Base-by-base conservation (phyloP, 495 filamentous ascomycete genomes). In the Talaromyces trachyspermus region DNA sequence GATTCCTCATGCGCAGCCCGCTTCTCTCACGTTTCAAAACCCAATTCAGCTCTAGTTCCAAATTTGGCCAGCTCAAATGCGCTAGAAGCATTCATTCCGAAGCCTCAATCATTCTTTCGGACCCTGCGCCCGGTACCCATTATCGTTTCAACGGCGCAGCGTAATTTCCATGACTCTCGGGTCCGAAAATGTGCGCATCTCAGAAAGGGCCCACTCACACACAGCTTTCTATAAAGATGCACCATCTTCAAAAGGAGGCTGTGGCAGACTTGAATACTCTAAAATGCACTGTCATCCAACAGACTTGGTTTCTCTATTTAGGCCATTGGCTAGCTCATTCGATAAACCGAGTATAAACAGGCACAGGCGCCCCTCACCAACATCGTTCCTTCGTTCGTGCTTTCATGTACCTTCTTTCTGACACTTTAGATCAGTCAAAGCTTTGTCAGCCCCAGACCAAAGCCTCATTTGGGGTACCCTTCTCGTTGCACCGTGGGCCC, bases 301-400 rank as follows among this genome's bases (percentile, higher is more conserved):
- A 42, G 7, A 11, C 12, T 25, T 26, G 23, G 23, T 42, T 20
- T 42, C 20, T 24, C 27, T 12, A 7, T 6, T 30, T 26, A 24
- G 23, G 12, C 15, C 23, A 14, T 42, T 12, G 39, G 22, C 23
- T 42, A 42, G 39, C 10, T 25, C 26, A 22, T 15, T 42, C 39
- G 19, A 24, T n/a, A 42, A 26, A n/a, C 20, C 12, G 23, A 42
- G 14, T 42, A 42, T 42, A 42, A 42, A 42, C 39, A 42, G 39
- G 23, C 39, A 42, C 39, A n/a, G 20, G 26, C 39, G 23, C n/a
- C 39, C n/a, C n/a, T n/a, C 39, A 42, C 39, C 39, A 42, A 42
- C 39, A 42, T 40, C 15, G 26, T 18, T 11, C 26, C 39, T 26
- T 26, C 14, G 20, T 42, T 24, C 15, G 26, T n/a, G 19, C 9